Evolutionary conservation across 1,284 basidiomycete genomes (phyloP).

Genomic region (Rhodotorula sp.): DNA sequence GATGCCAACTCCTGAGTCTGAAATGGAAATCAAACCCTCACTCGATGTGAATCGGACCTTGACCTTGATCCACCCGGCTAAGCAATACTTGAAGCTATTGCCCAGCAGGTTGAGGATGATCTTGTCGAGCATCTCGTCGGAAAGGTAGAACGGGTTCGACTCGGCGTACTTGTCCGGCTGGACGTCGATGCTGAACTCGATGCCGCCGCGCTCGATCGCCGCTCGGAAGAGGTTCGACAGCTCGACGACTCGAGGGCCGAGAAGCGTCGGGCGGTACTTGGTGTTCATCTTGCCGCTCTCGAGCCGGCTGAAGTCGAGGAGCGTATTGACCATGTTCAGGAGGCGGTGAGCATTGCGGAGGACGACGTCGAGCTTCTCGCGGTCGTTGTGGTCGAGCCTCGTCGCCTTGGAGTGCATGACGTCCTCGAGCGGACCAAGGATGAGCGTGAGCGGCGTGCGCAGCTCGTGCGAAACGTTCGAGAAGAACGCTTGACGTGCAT

Average conservation of each 20-base stretch:
- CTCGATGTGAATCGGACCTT: slow-evolving; percentile 17
- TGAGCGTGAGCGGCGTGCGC: slow-evolving; percentile 51
- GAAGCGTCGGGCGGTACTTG: slow-evolving; percentile 48
- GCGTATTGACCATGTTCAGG: slow-evolving; percentile 33
- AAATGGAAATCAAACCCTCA: slow-evolving; percentile 43
- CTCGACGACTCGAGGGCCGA: slow-evolving; percentile 49
- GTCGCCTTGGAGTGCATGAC: slow-evolving; percentile 37
- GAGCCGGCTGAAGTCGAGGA: slow-evolving; percentile 41
- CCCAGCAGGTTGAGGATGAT: slow-evolving; percentile 42
- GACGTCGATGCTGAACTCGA: slow-evolving; percentile 49
- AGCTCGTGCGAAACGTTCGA: slow-evolving; percentile 13
- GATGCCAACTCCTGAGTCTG: slow-evolving; percentile 49
- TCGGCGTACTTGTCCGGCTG: slow-evolving; percentile 43
- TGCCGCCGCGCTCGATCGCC: slow-evolving; percentile 45
- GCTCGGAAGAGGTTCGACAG: slow-evolving; percentile 51
- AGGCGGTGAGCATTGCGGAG: slow-evolving; percentile 24
- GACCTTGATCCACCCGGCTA: slow-evolving; percentile 35
- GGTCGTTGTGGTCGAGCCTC: slow-evolving; percentile 42
- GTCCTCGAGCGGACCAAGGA: slow-evolving; percentile 44
- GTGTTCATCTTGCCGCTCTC: slow-evolving; percentile 47
- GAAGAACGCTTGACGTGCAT: slow-evolving; percentile 46
- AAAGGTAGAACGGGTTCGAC: slow-evolving; percentile 48
- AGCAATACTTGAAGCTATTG: slow-evolving; percentile 47
- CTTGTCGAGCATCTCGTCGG: slow-evolving; percentile 53
- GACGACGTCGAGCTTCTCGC: slow-evolving; percentile 44